phyloP scores from a whole-genome alignment of 768 basidiomycete species.

The Lepiota brunneoincarnata region DNA sequence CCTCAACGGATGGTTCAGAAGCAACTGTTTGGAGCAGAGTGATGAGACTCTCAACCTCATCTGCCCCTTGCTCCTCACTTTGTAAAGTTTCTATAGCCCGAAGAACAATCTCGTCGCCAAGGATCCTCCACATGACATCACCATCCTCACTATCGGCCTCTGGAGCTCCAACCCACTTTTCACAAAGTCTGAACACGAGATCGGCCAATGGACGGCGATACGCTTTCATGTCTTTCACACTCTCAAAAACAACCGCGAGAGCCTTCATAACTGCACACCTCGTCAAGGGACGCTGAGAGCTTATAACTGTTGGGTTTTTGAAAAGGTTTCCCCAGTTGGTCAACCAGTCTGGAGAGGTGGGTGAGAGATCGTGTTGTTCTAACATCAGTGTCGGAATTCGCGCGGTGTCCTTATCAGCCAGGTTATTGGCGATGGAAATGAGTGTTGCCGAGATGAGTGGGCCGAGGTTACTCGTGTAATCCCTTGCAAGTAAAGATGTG shows the following conservation, averaged over 20 bases:
- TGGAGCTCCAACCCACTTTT: conserved; percentile 20
- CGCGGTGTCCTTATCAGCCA: conserved; percentile 66
- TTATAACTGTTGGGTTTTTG: conserved; percentile 43
- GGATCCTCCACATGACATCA: conserved; percentile 52
- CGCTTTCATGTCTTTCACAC: conserved; percentile 64
- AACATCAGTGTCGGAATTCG: conserved; percentile 60
- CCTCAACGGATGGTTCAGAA: conserved; percentile 32
- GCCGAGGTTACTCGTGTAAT: conserved; percentile 53
- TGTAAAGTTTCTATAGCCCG: conserved; percentile 38
- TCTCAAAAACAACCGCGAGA: conserved; percentile 58
- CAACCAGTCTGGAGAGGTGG: conserved; percentile 72
- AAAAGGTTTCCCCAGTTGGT: conserved; percentile 62
- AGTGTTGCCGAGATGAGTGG: conserved; percentile 64
- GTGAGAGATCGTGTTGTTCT: conserved; percentile 65
- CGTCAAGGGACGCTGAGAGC: conserved; percentile 46
- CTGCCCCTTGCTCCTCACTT: conserved; percentile 18
- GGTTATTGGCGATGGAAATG: conserved; percentile 63
- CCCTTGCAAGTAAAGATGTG: conserved; percentile 60
- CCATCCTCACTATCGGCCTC: conserved; percentile 33
- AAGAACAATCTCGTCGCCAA: conserved; percentile 68
- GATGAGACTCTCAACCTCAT: conserved; percentile 20
- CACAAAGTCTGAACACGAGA: conserved; percentile 49
- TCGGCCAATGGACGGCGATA: conserved; percentile 56
- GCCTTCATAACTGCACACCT: conserved; percentile 54
- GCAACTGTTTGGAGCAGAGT: conserved; percentile 40